Evolutionary conservation across 1,284 basidiomycete species (phyloP), one percentile per base, ranked within the genome.

Genomic region (Cutaneotrichosporon curvatum): DNA sequence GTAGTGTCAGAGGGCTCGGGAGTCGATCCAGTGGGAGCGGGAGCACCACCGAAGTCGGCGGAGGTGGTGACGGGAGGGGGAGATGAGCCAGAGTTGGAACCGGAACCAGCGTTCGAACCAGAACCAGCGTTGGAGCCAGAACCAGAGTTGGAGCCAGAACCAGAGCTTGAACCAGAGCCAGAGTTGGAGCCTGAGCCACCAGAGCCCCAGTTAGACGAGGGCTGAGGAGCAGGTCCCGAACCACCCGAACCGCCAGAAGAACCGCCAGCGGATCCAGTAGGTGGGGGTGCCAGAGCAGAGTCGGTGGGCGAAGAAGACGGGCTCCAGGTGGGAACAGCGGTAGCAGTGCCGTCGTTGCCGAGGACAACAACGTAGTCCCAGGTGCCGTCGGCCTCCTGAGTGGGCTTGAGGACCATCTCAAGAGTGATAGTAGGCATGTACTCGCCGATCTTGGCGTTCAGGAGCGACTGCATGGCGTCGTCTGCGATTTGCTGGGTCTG

Each of bases 361-460:
- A 72, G 55, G 39, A 63, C 55, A 9, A 71, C 62, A 30, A 70
- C 60, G 33, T 72, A 72, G 46, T 72, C 68, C 70, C 68, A 72
- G 7, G 59, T 45, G 30, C 68, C 70, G 43, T 72, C 68, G 21
- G 68, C 57, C 47, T 67, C 62, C 62, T 70, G 68, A 38, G 68
- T 69, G 21, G 70, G 70, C 45, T 63, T 55, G 40, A 72, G 55
- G 4, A 69, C 53, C 20, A 72, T 57, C 45, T 70, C 60, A n/a
- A 72, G 55, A 9, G 70, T 72, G 33, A 71, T 57, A 2, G 70
- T 72, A 4, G 70, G 70, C 50, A 72, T 48, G 25, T 48, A 40
- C 42, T 57, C 41, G 14, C 60, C 63, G n/a, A 63, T 48, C 45
- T 61, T 53, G 16, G 56, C 53, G n/a, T 57, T 49, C 39, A 57